Evolutionary conservation across 2,329 filamentous ascomycete species (phyloP), one percentile per base, ranked within the genome.

Genomic region (Graphium sp.): DNA sequence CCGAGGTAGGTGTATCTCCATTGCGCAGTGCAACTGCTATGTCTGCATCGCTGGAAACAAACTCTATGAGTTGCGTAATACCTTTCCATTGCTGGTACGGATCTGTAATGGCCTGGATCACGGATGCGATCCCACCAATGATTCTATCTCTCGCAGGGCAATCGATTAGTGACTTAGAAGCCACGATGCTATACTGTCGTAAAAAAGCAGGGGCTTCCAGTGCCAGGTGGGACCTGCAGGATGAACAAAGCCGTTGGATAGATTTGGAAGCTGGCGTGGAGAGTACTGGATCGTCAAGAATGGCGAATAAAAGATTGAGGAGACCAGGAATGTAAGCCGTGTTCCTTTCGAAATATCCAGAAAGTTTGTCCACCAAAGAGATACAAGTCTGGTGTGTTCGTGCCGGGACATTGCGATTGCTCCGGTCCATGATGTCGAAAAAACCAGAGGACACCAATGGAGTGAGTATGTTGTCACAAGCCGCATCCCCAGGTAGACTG

Each of bases 281-380:
- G 24, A 85, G 57, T 4, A 62, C 52, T 2, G 63, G 53, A 18
- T 76, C 70, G 12, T 65, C 61, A 4, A 87, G 57, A 6, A 77
- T 72, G 18, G 61, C 64, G 44, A 91, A 85, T 1, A 89, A 60
- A 24, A 87, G 70, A 27, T 75, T 78, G 15, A 91, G 56, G 2
- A 76, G 76, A 23, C 71, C 58, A 1, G 79, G 74, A 1, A 91
- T 59, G 35, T 71, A 68, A 18, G 66, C 60, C 2, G 71, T 57
- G 42, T 81, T 71, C 14, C 72, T 64, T 40, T 79, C 66, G 46
- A 91, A 87, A 49, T 81, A 89, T 30, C 74, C 68, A 5, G 77
- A 71, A 43, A 82, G 84, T 16, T 70, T 63, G 37, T 79, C 77
- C 22, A 87, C 71, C 22, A 81, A 51, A 25, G 67, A 64, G 18